These are phyloP conservation scores for Cyberlindnera galapagoensis DNA, from an alignment of 805 yeast genomes.

Conservation along the genomic window DNA sequence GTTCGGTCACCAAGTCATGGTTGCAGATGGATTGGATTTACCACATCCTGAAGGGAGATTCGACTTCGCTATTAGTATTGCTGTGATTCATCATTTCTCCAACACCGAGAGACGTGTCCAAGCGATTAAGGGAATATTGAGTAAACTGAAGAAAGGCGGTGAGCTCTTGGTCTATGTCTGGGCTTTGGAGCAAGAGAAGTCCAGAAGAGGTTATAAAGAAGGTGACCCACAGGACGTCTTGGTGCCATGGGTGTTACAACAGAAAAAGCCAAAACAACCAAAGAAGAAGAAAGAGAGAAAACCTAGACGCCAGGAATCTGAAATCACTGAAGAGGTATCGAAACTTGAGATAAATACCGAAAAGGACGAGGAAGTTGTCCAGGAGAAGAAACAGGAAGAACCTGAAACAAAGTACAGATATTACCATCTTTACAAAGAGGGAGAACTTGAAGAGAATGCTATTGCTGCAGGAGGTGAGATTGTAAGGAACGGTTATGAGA, in stretches of 20 bases:
- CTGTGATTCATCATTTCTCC: slow-evolving; percentile 95
- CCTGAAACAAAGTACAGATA: slow-evolving; percentile 68
- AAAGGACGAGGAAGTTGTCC: neutral
- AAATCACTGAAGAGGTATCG: slow-evolving; percentile 9
- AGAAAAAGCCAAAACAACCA: slow-evolving; percentile 33
- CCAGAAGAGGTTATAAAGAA: slow-evolving; percentile 85
- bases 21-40: slow-evolving; percentile 72
- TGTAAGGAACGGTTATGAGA: slow-evolving; percentile 75
- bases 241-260: slow-evolving; percentile 89
- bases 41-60: slow-evolving; percentile 47
- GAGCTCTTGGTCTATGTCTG: slow-evolving; percentile 83
- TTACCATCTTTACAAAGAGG: slow-evolving; percentile 80
- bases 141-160: slow-evolving; percentile 54
- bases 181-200: slow-evolving; percentile 89
- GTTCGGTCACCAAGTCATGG: slow-evolving; percentile 46
- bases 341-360: too few relatives aligned
- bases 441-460: slow-evolving; percentile 75
- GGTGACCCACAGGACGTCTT: slow-evolving; percentile 91
- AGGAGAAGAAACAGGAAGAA: slow-evolving; percentile 21
- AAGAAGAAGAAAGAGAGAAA: slow-evolving; percentile 25
- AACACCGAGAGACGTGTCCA: slow-evolving; percentile 70
- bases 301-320: slow-evolving; percentile 12
- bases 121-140: slow-evolving; percentile 66
- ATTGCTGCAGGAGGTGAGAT: slow-evolving; percentile 62
- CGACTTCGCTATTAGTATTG: slow-evolving; percentile 88